A percentile compares a stretch with the other conserved stretches of the same genome.
Evolutionary conservation across 2,329 filamentous ascomycete genomes (phyloP).

Genomic region (Pseudocercospora musae): DNA sequence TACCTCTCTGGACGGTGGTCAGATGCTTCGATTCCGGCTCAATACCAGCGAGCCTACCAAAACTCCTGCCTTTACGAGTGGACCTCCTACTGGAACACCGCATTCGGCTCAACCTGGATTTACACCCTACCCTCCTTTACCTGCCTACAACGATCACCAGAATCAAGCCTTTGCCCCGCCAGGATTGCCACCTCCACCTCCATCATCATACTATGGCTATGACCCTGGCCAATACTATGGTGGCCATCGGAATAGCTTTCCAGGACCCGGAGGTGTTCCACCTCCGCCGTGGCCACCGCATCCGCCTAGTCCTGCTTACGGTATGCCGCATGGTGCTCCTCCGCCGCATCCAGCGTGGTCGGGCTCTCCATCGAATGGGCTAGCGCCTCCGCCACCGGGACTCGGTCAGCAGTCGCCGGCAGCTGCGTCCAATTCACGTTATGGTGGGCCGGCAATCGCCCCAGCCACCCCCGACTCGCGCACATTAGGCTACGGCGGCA

Average conservation of each 20-base stretch:
- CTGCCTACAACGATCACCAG: slow-evolving; percentile 14
- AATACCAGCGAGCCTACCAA: slow-evolving; percentile 12
- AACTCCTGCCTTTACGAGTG: slow-evolving; percentile 6
- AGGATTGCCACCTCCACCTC: slow-evolving; percentile 10
- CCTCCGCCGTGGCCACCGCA: slow-evolving; percentile 2
- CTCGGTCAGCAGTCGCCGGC: slow-evolving; percentile 6
- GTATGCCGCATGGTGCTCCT: slow-evolving; percentile 9
- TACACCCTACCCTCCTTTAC: slow-evolving; percentile 10
- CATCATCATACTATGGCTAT: slow-evolving; percentile 9
- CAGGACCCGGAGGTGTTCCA: slow-evolving; percentile 4
- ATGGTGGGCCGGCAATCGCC: slow-evolving; percentile 28
- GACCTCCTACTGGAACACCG: slow-evolving; percentile 8
- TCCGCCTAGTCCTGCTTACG: slow-evolving; percentile 11
- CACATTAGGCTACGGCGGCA: slow-evolving; percentile 10
- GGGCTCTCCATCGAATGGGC: slow-evolving; percentile 7
- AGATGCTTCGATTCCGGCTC: slow-evolving; percentile 16
- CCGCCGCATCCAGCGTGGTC: slow-evolving; percentile 6
- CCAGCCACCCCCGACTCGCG: slow-evolving; percentile 25
- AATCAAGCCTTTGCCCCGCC: slow-evolving; percentile 4
- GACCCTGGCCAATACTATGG: slow-evolving; percentile 7
- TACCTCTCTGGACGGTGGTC: slow-evolving; percentile 5
- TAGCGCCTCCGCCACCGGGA: background rate
- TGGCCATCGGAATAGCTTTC: slow-evolving; percentile 18
- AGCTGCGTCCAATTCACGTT: slow-evolving; percentile 13
- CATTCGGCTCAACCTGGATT: slow-evolving; percentile 5